A percentile compares a stretch with the other conserved stretches of the same genome.
These are phyloP conservation scores for Coemansia sp. DNA, from an alignment of 192 early-diverging fungal species.

Conservation along the genomic window DNA sequence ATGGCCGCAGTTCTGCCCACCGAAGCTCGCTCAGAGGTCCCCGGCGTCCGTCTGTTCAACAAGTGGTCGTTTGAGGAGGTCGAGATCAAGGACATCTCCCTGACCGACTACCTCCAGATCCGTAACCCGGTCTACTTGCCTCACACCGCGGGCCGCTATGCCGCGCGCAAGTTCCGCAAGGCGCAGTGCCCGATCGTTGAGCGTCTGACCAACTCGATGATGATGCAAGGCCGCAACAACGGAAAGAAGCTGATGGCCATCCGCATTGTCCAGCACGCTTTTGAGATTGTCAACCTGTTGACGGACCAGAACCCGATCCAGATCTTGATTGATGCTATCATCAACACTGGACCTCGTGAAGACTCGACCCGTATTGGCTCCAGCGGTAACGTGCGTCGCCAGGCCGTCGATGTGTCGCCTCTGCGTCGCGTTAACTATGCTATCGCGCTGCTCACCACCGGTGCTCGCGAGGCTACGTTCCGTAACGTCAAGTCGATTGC, in stretches of 20 bases:
- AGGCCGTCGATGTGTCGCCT: conserved; percentile 99
- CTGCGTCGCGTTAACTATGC: conserved; percentile 97
- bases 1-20: conserved; percentile 55
- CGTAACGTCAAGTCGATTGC: conserved; percentile 99
- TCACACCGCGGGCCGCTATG: conserved; percentile 98
- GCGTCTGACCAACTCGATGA: conserved; percentile 97
- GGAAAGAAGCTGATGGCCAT: conserved; percentile 99
- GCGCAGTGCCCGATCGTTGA: conserved; percentile 98
- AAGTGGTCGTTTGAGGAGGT: conserved; percentile 90
- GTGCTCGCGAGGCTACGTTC: conserved; percentile 97
- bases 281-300: conserved; percentile 98
- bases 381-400: conserved; percentile 96
- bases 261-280: conserved; percentile 99
- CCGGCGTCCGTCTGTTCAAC: conserved; percentile 69
- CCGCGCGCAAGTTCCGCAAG: conserved; percentile 96
- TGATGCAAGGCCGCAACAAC: conserved; percentile 99
- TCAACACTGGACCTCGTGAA: conserved; percentile 99
- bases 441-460: conserved; percentile 90
- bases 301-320: conserved; percentile 99
- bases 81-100: conserved; percentile 86
- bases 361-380: conserved; percentile 99
- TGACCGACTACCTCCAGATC: conserved; percentile 91
- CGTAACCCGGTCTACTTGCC: conserved; percentile 91
- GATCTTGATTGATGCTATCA: conserved; percentile 96
- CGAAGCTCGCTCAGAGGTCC: conserved; percentile 53